Evolutionary conservation across 257 asterid genomes (phyloP), one percentile per base, ranked within the genome.

Genomic region (Agastache rugosa): DNA sequence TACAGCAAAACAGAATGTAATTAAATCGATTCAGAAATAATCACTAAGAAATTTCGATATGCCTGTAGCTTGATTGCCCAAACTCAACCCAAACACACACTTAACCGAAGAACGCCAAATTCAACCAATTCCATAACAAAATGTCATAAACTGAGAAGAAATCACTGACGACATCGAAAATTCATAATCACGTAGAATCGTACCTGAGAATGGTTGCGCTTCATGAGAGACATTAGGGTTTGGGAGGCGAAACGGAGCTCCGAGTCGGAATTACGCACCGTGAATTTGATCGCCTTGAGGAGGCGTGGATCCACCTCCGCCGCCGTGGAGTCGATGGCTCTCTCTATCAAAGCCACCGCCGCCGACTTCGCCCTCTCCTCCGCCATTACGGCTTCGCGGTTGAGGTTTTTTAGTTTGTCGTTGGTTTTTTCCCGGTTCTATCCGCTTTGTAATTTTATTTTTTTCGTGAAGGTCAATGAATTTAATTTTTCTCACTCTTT

Each of bases 131-230:
- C 62, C 16, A 62, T 35, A 19, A 25, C 58, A 35, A 11, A 5
- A 5, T 1, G 9, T 23, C n/a, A 29, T 10, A 48, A 67, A 23
- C 41, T 12, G 44, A 67, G 63, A 39, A 42, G 11, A 63, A 22
- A n/a, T 47, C 27, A 69, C 35, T 53, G 64, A 20, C 11, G 1
- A 48, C 19, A 63, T 45, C 54, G 29, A 34, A 62, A 15, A 45
- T 1, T 2, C 63, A 6, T 5, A 29, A 51, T 22, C 8, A 10
- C 2, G 67, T 3, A 8, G 17, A 63, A 8, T 34, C 22, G 27
- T 27, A 89, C 99, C 97, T 94, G 99, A 75, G 97, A 88, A 75
- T 92, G 97, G 44, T 92, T 86, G 35, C 96, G 97, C 79, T 86
- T 92, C 96, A 92, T 90, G 63, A 86, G 83, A 63, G 87, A 86